phyloP scores from a whole-genome alignment of 176 grass and related monocot species.

The Zizania latifolia region DNA sequence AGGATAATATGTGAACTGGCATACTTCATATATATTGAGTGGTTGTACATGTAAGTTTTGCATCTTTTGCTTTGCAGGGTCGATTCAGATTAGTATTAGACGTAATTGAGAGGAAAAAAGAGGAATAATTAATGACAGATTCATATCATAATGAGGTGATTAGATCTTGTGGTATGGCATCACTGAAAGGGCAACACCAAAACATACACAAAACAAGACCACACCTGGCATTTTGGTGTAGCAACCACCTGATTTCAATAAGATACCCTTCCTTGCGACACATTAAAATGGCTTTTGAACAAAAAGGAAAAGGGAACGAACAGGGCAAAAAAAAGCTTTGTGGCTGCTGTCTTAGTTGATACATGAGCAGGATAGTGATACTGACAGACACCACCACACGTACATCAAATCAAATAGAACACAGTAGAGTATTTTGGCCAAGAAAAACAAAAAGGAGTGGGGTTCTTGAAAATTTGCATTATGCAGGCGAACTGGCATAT shows the following conservation, averaged over 20 bases:
- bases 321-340: background rate
- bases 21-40: background rate
- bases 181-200: background rate
- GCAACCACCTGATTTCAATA: background rate
- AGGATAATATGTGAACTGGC: background rate
- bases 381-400: background rate
- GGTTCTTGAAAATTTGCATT: background rate
- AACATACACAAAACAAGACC: background rate
- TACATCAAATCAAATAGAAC: background rate
- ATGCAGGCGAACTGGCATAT: background rate
- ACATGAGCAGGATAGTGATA: constrained; percentile 2
- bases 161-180: background rate
- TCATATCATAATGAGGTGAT: background rate
- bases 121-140: background rate
- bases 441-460: background rate
- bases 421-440: background rate
- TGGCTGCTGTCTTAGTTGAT: background rate
- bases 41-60: background rate
- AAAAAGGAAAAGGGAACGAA: background rate
- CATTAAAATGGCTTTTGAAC: background rate
- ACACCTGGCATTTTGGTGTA: background rate
- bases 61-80: background rate
- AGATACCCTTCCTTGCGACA: background rate
- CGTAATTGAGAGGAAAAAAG: background rate
- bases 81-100: background rate